These are phyloP conservation scores for Kalaharituber pfeilii DNA, from an alignment of 2,329 filamentous ascomycete genomes.

Conservation along the genomic window DNA sequence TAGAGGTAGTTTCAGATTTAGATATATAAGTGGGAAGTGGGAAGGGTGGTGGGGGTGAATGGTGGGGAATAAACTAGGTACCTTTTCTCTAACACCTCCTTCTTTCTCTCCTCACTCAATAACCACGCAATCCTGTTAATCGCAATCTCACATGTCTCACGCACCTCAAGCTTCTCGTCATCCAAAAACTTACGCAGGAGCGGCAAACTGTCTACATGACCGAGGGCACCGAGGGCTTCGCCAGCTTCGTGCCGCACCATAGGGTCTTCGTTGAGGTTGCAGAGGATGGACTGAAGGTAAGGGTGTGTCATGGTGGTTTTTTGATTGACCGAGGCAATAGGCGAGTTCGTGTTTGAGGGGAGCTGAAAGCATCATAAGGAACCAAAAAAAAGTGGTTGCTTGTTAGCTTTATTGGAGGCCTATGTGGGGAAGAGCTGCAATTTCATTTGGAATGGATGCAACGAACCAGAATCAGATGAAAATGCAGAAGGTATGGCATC, in stretches of 20 bases:
- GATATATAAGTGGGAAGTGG: too few species aligned
- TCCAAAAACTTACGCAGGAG: slow-evolving; percentile 59
- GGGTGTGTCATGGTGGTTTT: slow-evolving; percentile 56
- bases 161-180: slow-evolving; percentile 44
- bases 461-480: slow-evolving; percentile 60
- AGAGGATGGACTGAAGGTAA: slow-evolving; percentile 54
- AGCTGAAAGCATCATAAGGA: too few species aligned
- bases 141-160: slow-evolving; percentile 92
- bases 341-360: slow-evolving; percentile 36
- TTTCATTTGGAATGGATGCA: not conserved
- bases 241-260: slow-evolving; percentile 98
- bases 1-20: slow-evolving; percentile 31
- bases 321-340: slow-evolving; percentile 87
- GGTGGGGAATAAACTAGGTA: too few species aligned
- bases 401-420: too few species aligned
- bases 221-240: slow-evolving; percentile 79
- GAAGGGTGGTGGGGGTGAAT: not conserved
- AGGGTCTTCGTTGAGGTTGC: slow-evolving; percentile 64
- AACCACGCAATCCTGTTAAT: slow-evolving; percentile 91
- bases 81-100: too few species aligned
- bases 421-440: not conserved
- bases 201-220: slow-evolving; percentile 53
- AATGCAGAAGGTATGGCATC: slow-evolving; percentile 80
- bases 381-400: too few species aligned
- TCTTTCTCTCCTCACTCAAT: slow-evolving; percentile 50